Base-by-base conservation (phyloP, 371 early-diverging fungal genomes). In the Apophysomyces ossiformis region DNA sequence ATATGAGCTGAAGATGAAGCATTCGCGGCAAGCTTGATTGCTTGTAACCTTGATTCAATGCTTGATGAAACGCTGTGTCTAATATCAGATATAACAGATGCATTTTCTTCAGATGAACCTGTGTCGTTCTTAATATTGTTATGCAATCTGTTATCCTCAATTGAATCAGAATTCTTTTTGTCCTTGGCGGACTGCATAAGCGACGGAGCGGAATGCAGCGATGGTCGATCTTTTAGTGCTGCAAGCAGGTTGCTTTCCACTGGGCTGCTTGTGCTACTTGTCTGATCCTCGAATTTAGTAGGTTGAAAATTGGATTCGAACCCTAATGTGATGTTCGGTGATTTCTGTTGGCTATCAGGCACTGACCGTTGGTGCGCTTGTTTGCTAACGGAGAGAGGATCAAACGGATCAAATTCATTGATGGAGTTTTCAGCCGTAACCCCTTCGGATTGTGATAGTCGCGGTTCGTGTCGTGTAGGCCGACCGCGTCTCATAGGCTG, bases 401-500 rank as follows among this genome's bases (percentile, higher is more conserved):
- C 67, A 45, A 58, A 64, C 13, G 64, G 65, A 61, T 60, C 62
- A 61, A 60, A 61, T 1, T 35, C 36, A 4, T 4, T 32, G n/a
- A 57, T 44, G n/a, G 43, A 18, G 0, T 57, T 2, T 3, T 38
- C 36, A 26, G 60, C 15, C 57, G n/a, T 6, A 16, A 45, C n/a
- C 11, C 37, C 41, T 16, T 21, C 11, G 35, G 60, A 16, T 45
- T 57, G 58, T 16, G 68, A 63, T 12, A 54, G 43, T 3, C 67
- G 32, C 37, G 57, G 69, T 35, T 65, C 61, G n/a, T 61, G 70
- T 60, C 84, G 76, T 5, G 82, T 77, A 12, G 90, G 91, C 12
- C 92, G 82, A 43, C 92, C 92, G 61, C 92, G 83, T 16, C 92
- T 83, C 92, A 92, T 92, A 4, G 92, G 91, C 38, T 81, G 83